Evolutionary conservation across 129 eudicot genomes (phyloP).

Genomic region (Flaveria brownii): DNA sequence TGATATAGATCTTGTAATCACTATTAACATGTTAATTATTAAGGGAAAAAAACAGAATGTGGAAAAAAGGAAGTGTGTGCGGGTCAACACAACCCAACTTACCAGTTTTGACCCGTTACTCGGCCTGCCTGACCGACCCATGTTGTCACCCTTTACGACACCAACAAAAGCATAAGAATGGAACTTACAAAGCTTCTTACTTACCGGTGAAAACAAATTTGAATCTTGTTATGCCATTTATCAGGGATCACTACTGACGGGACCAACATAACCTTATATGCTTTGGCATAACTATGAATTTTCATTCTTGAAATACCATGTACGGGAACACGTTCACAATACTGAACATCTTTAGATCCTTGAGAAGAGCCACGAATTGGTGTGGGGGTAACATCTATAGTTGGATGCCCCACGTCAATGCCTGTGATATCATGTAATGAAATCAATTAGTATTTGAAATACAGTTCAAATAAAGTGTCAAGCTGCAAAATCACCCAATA

Average conservation of each 20-base stretch:
- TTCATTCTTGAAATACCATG: slow-evolving; percentile 63
- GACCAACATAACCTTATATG: slow-evolving; percentile 54
- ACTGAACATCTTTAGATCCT: slow-evolving; percentile 49
- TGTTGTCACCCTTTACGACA: not conserved
- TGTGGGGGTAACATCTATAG: slow-evolving; percentile 45
- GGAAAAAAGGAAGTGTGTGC: not conserved
- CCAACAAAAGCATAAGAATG: not conserved
- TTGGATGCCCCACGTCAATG: slow-evolving; percentile 53
- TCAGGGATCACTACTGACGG: slow-evolving; percentile 83
- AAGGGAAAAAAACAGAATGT: not conserved
- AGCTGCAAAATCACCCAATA: not conserved
- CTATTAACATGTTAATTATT: not conserved
- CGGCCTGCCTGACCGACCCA: not conserved
- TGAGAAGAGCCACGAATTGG: slow-evolving; percentile 29
- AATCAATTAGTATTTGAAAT: slow-evolving; percentile 22
- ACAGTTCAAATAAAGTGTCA: not conserved
- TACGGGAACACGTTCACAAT: slow-evolving; percentile 64
- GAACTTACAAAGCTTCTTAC: slow-evolving; percentile 25
- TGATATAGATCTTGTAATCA: not conserved
- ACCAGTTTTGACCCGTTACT: slow-evolving; percentile 1
- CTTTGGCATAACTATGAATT: slow-evolving; percentile 68
- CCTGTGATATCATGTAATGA: slow-evolving; percentile 44
- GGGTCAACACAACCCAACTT: not conserved
- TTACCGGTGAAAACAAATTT: slow-evolving; percentile 76
- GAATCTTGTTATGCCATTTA: slow-evolving; percentile 61